phyloP scores from a whole-genome alignment of 352 stramenopile species.

The Pythium phragmitis region DNA sequence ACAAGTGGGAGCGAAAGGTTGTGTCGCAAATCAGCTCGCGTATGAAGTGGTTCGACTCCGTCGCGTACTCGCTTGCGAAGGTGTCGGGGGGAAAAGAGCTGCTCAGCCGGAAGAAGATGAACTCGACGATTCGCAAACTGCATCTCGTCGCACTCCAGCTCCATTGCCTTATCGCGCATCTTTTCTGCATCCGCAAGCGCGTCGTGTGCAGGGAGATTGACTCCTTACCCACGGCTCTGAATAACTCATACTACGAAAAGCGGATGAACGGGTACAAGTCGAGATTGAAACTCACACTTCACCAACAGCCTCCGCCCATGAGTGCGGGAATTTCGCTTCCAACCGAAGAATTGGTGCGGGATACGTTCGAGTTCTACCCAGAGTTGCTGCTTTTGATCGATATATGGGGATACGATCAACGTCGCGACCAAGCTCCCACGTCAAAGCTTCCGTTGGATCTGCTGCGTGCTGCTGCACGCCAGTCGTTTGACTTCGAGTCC shows the following conservation, averaged over 20 bases:
- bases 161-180: conserved; percentile 64
- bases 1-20: conserved; percentile 70
- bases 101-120: conserved; percentile 79
- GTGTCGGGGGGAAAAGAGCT: conserved; percentile 53
- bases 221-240: conserved; percentile 57
- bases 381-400: conserved; percentile 67
- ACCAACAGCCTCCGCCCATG: conserved; percentile 37
- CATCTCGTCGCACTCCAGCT: conserved; percentile 76
- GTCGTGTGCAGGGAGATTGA: conserved; percentile 53
- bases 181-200: conserved; percentile 62
- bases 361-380: conserved; percentile 71
- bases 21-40: conserved; percentile 75
- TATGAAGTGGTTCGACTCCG: conserved; percentile 78
- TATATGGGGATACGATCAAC: conserved; percentile 56
- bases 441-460: conserved; percentile 40
- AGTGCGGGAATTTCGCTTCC: conserved; percentile 9
- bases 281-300: conserved; percentile 57
- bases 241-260: conserved; percentile 73
- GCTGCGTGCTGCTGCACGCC: conserved; percentile 37
- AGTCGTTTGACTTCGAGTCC: conserved; percentile 59
- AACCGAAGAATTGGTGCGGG: conserved; percentile 51
- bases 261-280: conserved; percentile 77
- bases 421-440: conserved; percentile 5
- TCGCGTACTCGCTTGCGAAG: conserved; percentile 70
- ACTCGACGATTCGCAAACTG: conserved; percentile 78